Evolutionary conservation across 2,329 filamentous ascomycete species (phyloP), one percentile per base, ranked within the genome.

Genomic region (Neospermospora avenae): DNA sequence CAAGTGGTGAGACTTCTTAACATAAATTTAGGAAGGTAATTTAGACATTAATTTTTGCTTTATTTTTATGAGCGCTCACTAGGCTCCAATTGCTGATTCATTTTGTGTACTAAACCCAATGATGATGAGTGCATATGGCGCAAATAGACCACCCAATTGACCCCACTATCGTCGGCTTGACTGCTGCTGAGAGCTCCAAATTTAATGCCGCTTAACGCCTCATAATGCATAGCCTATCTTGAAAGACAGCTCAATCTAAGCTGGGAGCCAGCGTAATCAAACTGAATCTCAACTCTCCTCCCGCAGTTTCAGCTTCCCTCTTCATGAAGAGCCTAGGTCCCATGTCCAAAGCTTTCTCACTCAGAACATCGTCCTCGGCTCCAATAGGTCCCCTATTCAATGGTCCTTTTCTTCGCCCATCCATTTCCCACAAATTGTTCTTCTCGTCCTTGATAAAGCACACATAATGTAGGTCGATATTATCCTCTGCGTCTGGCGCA

Each of bases 401-500:
- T 1, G 87, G 87, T 0, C 87, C 87, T 69, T 86, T 89, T 59
- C 87, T 76, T 59, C 85, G 73, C n/a, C 88, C 88, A 74, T 90
- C 87, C 74, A 91, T 74, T 73, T 90, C 87, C 84, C 86, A 90
- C 57, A 90, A 72, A 52, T 77, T 82, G 81, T 73, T 91, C 5
- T 57, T 48, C 76, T 34, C 58, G 87, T 80, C 80, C 78, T 93
- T 95, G 53, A 95, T 89, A 74, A 98, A 98, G 72, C 91, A 96
- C 48, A 98, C 93, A 73, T 96, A 98, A 77, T 98, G 95, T 69
- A 98, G 79, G 74, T 98, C 93, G 18, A 97, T 81, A 67, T 88
- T 84, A 69, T 90, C 91, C 28, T 67, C 82, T 10, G 92, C 91
- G 58, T 83, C 78, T 0, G 95, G 95, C 1, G 93, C 90, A 86